Conservation (phyloP, 108 stramenopile species). For the Parmales sp. region DNA sequence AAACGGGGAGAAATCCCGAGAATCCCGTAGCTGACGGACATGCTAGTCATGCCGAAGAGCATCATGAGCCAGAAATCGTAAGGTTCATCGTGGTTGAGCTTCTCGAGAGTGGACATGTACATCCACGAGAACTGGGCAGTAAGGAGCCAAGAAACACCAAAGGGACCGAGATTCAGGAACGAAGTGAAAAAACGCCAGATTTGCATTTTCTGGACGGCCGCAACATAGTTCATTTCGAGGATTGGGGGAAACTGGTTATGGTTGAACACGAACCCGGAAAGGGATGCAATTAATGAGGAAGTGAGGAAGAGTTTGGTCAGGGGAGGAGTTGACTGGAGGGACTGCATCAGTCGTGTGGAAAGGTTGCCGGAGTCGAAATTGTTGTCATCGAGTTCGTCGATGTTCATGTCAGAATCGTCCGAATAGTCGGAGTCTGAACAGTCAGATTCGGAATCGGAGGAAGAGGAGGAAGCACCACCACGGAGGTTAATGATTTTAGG, state of each 20-base stretch:
- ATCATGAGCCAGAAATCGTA: slow-evolving; percentile 92
- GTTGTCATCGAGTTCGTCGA: too few relatives aligned
- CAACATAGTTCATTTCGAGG: slow-evolving; percentile 63
- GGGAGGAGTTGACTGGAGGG: slow-evolving; percentile 72
- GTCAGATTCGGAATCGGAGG: too few relatives aligned
- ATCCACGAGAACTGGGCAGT: slow-evolving; percentile 87
- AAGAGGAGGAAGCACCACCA: too few relatives aligned
- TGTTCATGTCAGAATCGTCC: too few relatives aligned
- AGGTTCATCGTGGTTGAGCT: slow-evolving; percentile 72
- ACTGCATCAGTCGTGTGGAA: slow-evolving; percentile 39
- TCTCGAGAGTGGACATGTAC: slow-evolving; percentile 90
- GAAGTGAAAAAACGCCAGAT: slow-evolving; percentile 78
- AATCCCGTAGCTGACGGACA: slow-evolving; percentile 66
- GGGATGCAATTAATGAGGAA: slow-evolving; percentile 52
- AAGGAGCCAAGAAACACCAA: slow-evolving; percentile 69
- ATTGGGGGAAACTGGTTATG: slow-evolving; percentile 69
- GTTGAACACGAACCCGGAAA: slow-evolving; percentile 49
- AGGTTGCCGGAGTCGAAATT: slow-evolving; percentile 61
- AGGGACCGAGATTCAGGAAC: slow-evolving; percentile 77
- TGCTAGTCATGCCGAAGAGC: slow-evolving; percentile 58
- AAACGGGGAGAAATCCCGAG: slow-evolving; percentile 58
- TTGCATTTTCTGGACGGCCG: slow-evolving; percentile 48
- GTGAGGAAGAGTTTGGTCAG: slow-evolving; percentile 73
- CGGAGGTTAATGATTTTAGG: too few relatives aligned
- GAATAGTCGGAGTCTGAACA: too few relatives aligned